Base-by-base conservation (phyloP, 2,329 filamentous ascomycete species). In the Sporothrix variecibatus region DNA sequence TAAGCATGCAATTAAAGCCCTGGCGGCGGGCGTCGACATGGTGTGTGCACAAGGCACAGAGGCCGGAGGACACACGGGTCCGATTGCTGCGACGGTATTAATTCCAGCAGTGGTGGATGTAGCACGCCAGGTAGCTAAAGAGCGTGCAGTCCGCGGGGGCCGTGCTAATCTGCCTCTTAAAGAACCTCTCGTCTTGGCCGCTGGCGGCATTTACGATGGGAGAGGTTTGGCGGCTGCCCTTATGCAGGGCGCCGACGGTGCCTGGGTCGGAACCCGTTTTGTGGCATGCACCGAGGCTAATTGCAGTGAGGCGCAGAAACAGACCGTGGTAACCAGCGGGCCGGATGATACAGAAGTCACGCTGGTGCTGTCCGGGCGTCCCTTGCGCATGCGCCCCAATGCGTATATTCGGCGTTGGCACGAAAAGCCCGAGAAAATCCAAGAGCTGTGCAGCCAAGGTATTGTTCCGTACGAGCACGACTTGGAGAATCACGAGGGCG, bases 241-340 rank as follows among this genome's bases (percentile, higher is more conserved):
- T 81, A 95, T 97, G 90, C 92, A 96, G 80, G 95, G 95, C 20
- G 95, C 95, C 0, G 87, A 88, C 3, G 95, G 93, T 12, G 95
- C 96, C 1, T 98, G 95, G 95, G 95, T 98, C 0, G 95, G 95
- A 34, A 98, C 95, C 75, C 87, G 95, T 23, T 98, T 98, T 82
- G 94, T 98, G 20, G 95, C 95, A 0, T 90, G 89, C 9, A 87
- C 86, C 46, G 95, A 98, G 84, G 94, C 94, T 0, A 92, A 91
- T 20, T 94, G 94, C 79, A 93, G 91, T 81, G 87, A 91, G 78
- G 85, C 91, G 84, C 95, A 98, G 83, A 98, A 98, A 85, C 86
- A 92, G 78, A 92, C 91, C 38, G 94, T 98, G 0, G 92, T 97
- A 1, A 85, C 84, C n/a, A 95, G 94, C 73, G 87, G 85, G 12